phyloP scores from a whole-genome alignment of 805 yeast genomes.

The Schwanniomyces occidentalis region DNA sequence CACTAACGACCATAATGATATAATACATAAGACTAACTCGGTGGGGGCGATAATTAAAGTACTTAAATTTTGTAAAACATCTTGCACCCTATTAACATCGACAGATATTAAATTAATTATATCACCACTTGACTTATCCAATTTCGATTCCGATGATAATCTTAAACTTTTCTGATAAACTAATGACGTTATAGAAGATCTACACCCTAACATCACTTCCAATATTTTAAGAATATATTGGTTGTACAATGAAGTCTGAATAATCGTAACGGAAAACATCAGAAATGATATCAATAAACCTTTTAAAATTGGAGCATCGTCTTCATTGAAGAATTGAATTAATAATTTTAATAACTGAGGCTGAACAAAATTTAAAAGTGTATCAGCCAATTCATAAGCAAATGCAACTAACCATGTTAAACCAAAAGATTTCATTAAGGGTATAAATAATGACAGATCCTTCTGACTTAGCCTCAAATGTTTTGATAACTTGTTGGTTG shows the following conservation, averaged over 20 bases:
- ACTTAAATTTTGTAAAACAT: conserved; percentile 17
- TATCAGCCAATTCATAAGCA: conserved; percentile 22
- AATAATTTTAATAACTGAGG: conserved; percentile 77
- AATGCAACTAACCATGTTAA: conserved; percentile 20
- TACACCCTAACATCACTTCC: conserved; percentile 64
- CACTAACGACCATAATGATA: conserved; percentile 32
- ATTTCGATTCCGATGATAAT: conserved; percentile 32
- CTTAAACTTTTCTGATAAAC: conserved; percentile 29
- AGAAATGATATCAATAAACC: conserved; percentile 65
- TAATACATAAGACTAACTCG: conserved; percentile 24
- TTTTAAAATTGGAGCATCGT: conserved; percentile 44
- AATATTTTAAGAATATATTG: conserved; percentile 61
- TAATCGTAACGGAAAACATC: conserved; percentile 62
- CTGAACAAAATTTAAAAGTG: conserved; percentile 56
- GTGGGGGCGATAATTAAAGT: conserved; percentile 24
- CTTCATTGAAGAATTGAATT: conserved; percentile 58
- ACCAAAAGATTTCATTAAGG: conserved; percentile 29
- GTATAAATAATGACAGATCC: conserved; percentile 12
- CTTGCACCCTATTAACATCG: conserved; percentile 22
- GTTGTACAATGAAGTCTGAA: conserved; percentile 64
- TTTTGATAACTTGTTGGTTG: conserved; percentile 15
- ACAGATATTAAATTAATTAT: conserved; percentile 33
- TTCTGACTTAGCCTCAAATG: conserved; percentile 14
- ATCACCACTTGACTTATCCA: conserved; percentile 33
- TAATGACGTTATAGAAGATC: conserved; percentile 28